phyloP scores from a whole-genome alignment of 2,329 filamentous ascomycete species.

The Paecilomyces niveus region DNA sequence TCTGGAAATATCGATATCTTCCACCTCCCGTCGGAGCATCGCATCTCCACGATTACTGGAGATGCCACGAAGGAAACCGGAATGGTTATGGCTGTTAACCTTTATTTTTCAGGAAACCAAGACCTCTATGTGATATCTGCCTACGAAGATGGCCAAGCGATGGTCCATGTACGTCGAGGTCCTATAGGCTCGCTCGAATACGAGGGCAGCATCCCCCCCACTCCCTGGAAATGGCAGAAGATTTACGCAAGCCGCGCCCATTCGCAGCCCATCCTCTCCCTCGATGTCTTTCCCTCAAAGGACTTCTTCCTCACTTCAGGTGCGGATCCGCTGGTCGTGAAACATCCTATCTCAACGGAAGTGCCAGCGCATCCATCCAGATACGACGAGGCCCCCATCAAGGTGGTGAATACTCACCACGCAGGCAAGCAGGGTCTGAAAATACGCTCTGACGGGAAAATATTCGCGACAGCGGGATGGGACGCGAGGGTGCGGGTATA shows the following conservation, averaged over 20 bases:
- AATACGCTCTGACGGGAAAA: conserved; percentile 69
- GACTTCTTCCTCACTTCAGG: conserved; percentile 69
- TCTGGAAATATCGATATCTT: conserved; percentile 80
- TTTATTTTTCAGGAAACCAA: conserved; percentile 46
- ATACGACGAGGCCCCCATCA: conserved; percentile 43
- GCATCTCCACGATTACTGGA: conserved; percentile 54
- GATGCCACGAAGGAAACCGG: conserved; percentile 40
- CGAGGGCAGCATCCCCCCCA: conserved; percentile 8
- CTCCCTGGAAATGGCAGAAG: conserved; percentile 41
- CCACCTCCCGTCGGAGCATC: conserved; percentile 65
- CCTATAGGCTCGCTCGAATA: conserved; percentile 27
- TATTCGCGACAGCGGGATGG: conserved; percentile 92
- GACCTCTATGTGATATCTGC: conserved; percentile 62
- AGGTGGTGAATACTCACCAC: conserved; percentile 70
- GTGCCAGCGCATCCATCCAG: background rate
- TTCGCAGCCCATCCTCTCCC: conserved; percentile 72
- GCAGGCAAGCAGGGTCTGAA: conserved; percentile 77
- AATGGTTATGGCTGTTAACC: conserved; percentile 80
- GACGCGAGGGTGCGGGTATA: conserved; percentile 78
- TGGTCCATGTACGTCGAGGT: conserved; percentile 52
- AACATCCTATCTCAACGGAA: conserved; percentile 57
- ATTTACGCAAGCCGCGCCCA: conserved; percentile 63
- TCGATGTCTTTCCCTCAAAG: conserved; percentile 47
- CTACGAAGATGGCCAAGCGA: conserved; percentile 77
- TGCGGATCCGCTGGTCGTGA: conserved; percentile 71